A percentile compares a stretch with the other conserved stretches of the same genome.
Evolutionary conservation across 768 basidiomycete species (phyloP).

Genomic region (Roridomyces roridus): DNA sequence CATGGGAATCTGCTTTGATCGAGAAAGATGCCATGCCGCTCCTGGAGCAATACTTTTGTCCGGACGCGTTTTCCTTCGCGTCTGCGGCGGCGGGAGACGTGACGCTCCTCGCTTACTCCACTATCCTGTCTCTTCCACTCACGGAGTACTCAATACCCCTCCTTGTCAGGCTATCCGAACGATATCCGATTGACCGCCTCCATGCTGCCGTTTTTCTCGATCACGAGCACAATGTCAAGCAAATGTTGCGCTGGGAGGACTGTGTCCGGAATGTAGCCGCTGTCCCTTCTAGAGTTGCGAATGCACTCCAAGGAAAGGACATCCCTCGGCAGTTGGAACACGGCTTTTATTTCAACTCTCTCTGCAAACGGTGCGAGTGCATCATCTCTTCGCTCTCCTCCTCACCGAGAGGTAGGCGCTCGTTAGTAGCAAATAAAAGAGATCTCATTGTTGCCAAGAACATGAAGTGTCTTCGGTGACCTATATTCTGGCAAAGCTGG

Average conservation of each 20-base stretch:
- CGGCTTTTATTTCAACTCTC: constrained; percentile 57
- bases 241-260: constrained; percentile 72
- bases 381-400: constrained; percentile 54
- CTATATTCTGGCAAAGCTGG: constrained; percentile 69
- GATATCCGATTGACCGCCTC: constrained; percentile 76
- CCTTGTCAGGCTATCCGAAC: constrained; percentile 57
- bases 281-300: constrained; percentile 81
- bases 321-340: constrained; percentile 60
- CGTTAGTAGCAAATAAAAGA: not conserved
- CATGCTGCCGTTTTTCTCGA: constrained; percentile 54
- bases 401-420: constrained; percentile 47
- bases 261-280: constrained; percentile 67
- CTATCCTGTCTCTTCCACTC: constrained; percentile 59
- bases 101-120: constrained; percentile 67
- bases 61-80: constrained; percentile 62
- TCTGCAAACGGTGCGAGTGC: constrained; percentile 59
- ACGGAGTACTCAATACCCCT: constrained; percentile 56
- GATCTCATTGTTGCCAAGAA: constrained; percentile 35
- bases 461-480: constrained; percentile 46
- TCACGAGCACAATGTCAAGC: constrained; percentile 30
- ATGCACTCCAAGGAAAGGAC: constrained; percentile 57
- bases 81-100: constrained; percentile 56
- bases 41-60: constrained; percentile 76
- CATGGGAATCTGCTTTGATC: constrained; percentile 67
- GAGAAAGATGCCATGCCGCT: constrained; percentile 53